Evolutionary conservation across 495 filamentous ascomycete genomes (phyloP).

Genomic region (Thozetella sp.): DNA sequence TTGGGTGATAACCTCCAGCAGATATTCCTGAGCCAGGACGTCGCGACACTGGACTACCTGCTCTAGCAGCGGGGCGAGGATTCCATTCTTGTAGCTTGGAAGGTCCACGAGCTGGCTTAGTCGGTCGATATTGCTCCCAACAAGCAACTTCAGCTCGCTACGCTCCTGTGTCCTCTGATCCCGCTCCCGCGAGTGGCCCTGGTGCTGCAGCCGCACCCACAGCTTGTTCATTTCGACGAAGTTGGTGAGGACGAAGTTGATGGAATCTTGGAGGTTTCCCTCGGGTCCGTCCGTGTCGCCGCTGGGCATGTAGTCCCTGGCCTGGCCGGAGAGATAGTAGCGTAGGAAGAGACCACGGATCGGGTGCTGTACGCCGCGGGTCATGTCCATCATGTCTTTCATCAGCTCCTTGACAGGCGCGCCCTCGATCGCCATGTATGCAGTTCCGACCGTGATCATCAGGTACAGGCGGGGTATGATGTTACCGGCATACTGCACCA

Average conservation of each 20-base stretch:
- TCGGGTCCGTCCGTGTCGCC: constrained; percentile 90
- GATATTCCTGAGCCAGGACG: constrained; percentile 95
- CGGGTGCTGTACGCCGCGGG: constrained; percentile 93
- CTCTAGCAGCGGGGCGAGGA: constrained; percentile 85
- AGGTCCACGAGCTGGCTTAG: constrained; percentile 95
- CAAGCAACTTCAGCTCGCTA: constrained; percentile 91
- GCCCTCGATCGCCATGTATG: constrained; percentile 98
- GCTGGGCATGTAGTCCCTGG: constrained; percentile 80
- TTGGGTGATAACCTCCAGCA: constrained; percentile 96
- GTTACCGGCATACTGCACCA: constrained; percentile 98
- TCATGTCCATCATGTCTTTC: constrained; percentile 99
- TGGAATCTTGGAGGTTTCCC: constrained; percentile 94
- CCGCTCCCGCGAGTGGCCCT: constrained; percentile 92
- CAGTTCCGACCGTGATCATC: constrained; percentile 98
- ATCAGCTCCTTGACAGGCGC: constrained; percentile 99
- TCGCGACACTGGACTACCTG: constrained; percentile 98
- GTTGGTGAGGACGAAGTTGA: constrained; percentile 96
- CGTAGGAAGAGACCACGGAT: constrained; percentile 91
- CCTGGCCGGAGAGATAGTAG: constrained; percentile 95
- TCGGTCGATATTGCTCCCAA: constrained; percentile 93
- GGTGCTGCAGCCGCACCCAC: constrained; percentile 96
- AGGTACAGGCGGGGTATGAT: constrained; percentile 95
- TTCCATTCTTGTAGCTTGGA: constrained; percentile 88
- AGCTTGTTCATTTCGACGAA: constrained; percentile 99
- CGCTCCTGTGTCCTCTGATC: constrained; percentile 92